These are phyloP conservation scores for Ceratorhiza oryzae-sativae DNA, from an alignment of 1,284 basidiomycete species.

Conservation along the genomic window DNA sequence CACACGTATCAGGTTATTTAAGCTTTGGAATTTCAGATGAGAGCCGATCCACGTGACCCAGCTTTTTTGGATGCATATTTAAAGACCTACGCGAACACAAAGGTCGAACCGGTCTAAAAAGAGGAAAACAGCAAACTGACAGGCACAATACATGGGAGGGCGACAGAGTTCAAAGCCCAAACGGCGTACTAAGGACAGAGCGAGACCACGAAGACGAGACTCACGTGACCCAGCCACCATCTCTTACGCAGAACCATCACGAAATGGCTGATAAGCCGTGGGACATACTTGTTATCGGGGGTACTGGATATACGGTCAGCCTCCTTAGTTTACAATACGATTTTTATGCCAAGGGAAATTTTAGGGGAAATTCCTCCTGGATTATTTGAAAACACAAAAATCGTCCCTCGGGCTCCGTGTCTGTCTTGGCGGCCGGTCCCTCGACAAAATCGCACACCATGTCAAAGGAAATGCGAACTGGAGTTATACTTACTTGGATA, in stretches of 20 bases:
- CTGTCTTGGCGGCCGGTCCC: slow-evolving; percentile 39
- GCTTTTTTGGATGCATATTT: too few species aligned
- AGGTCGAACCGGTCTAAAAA: too few species aligned
- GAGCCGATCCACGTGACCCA: too few species aligned
- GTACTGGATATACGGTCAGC: slow-evolving; percentile 41
- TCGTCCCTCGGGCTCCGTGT: slow-evolving; percentile 17
- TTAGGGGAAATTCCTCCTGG: slow-evolving; percentile 38
- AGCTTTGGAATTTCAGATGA: too few species aligned
- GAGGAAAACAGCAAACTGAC: too few species aligned
- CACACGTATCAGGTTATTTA: too few species aligned
- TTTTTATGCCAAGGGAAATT: not conserved
- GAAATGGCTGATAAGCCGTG: slow-evolving; percentile 4
- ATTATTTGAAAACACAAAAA: slow-evolving; percentile 40
- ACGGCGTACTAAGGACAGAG: too few species aligned
- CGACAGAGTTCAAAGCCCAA: too few species aligned
- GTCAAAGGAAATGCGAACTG: not conserved
- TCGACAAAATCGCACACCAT: slow-evolving; percentile 12
- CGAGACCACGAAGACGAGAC: too few species aligned
- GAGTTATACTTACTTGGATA: slow-evolving; percentile 35
- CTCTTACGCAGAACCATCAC: not conserved
- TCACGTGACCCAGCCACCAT: too few species aligned
- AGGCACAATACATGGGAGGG: too few species aligned
- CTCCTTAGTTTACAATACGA: not conserved
- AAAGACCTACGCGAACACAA: too few species aligned
- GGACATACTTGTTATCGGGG: slow-evolving; percentile 41